Evolutionary conservation across 129 eudicot genomes (phyloP).

Genomic region (Flaveria linearis): DNA sequence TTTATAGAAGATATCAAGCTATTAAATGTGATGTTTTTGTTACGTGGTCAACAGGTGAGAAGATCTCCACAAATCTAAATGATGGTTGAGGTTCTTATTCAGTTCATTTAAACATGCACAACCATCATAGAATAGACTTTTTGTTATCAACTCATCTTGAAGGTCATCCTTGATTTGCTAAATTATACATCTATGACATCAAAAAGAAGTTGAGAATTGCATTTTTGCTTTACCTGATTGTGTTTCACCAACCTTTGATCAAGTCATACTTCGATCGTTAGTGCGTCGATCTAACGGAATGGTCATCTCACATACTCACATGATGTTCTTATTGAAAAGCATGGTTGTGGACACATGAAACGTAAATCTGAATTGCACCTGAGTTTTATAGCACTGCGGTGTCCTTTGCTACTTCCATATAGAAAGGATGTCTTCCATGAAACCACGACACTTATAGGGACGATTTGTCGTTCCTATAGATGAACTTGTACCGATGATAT

Average conservation of each 20-base stretch:
- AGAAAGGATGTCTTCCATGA: neutral
- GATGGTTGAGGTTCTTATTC: neutral
- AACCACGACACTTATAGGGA: too few species aligned
- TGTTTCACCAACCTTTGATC: neutral
- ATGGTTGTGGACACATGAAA: too few species aligned
- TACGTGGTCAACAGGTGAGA: neutral
- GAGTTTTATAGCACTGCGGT: neutral
- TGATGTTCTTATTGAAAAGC: too few species aligned
- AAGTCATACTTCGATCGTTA: too few species aligned
- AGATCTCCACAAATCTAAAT: too few species aligned
- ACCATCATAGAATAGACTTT: neutral
- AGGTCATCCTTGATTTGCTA: neutral
- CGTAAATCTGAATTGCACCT: neutral
- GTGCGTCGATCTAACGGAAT: too few species aligned
- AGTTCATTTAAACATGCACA: neutral
- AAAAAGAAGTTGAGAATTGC: conserved; percentile 37
- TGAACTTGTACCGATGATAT: too few species aligned
- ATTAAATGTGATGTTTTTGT: neutral
- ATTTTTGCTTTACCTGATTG: conserved; percentile 11
- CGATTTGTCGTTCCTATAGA: too few species aligned
- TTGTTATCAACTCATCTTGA: neutral
- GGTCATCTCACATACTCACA: too few species aligned
- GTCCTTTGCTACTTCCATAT: neutral
- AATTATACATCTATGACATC: neutral
- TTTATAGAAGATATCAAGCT: neutral